Base-by-base conservation (phyloP, 2,329 filamentous ascomycete genomes). In the Colletotrichum karsti region DNA sequence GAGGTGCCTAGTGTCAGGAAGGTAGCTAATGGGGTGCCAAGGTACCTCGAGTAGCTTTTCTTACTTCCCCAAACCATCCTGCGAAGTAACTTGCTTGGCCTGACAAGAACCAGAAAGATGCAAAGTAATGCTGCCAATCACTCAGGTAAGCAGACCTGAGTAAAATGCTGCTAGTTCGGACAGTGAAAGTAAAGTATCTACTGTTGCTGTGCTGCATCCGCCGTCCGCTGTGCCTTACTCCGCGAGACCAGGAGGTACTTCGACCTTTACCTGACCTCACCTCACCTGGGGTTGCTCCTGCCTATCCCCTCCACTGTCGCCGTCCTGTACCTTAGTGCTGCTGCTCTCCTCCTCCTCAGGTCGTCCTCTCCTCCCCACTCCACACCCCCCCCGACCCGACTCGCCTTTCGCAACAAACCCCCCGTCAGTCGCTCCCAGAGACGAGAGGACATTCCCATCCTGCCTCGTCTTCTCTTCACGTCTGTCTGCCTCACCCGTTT, bases 371-470 rank as follows among this genome's bases (percentile, higher is more conserved):
- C 37, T 54, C 61, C 48, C 61, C 56, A 62, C 69, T 60, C 65
- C 60, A 54, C 62, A 58, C 50, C 61, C 41, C 61, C 41, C 56
- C 66, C 56, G 28, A 55, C 63, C 64, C 64, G 59, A 67, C 56
- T 62, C 69, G 62, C 58, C 69, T 62, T 67, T 61, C 54, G 65
- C 65, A 68, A 65, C 65, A 68, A 62, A 53, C 63, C 66, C 69
- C 64, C 68, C 64, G 62, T 58, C 55, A 59, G 63, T 69, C 69
- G 39, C 60, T 69, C 62, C 67, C 58, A 55, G 41, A 13, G 42
- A 41, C 58, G 59, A 67, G 67, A 71, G 67, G 63, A 67, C 69
- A 65, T 70, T 71, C 69, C 64, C 69, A 70, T 69, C 57, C 60
- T 68, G 50, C 60, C 61, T 66, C 53, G 58, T 58, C 67, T 70